These are phyloP conservation scores for Pezicula radicicola DNA, from an alignment of 2,329 filamentous ascomycete genomes.

Conservation along the genomic window DNA sequence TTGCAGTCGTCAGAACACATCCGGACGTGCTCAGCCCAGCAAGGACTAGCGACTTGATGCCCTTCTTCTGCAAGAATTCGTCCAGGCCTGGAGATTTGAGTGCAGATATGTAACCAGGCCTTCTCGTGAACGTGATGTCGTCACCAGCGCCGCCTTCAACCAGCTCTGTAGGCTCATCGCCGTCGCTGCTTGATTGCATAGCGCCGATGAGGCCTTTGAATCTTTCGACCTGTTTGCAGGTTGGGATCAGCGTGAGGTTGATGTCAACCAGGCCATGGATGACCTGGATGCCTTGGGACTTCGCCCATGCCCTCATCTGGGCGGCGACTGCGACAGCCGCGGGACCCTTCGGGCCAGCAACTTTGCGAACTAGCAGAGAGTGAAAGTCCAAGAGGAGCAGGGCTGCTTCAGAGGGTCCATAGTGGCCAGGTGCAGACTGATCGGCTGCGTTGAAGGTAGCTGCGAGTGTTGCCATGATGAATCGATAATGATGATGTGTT, in stretches of 20 bases:
- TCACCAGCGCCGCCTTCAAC: conserved; percentile 2
- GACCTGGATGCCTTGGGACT: conserved; percentile 22
- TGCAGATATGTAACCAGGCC: conserved; percentile 23
- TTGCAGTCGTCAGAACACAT: conserved; percentile 25
- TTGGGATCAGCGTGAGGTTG: conserved; percentile 15
- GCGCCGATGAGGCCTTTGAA: conserved; percentile 8
- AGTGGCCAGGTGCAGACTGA: conserved; percentile 13
- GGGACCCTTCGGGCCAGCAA: conserved; percentile 9
- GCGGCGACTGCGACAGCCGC: conserved; percentile 18
- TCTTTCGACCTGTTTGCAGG: conserved; percentile 17
- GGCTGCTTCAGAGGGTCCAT: conserved; percentile 24
- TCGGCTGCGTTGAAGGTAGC: conserved; percentile 1
- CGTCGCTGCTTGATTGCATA: conserved; percentile 9
- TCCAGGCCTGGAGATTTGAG: conserved; percentile 23
- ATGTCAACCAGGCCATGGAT: conserved; percentile 26
- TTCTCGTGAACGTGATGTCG: conserved; percentile 21
- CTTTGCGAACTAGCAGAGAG: conserved; percentile 14
- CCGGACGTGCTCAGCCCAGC: conserved; percentile 17
- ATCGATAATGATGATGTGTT: background rate
- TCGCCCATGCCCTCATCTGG: conserved; percentile 24
- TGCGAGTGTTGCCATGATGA: conserved; percentile 1
- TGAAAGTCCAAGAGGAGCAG: conserved; percentile 31
- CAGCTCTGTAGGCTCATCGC: conserved; percentile 15
- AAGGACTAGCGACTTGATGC: conserved; percentile 19
- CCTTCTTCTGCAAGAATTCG: conserved; percentile 18